Evolutionary conservation across 2,329 filamentous ascomycete genomes (phyloP).

Genomic region (Hypoxylon sp.): DNA sequence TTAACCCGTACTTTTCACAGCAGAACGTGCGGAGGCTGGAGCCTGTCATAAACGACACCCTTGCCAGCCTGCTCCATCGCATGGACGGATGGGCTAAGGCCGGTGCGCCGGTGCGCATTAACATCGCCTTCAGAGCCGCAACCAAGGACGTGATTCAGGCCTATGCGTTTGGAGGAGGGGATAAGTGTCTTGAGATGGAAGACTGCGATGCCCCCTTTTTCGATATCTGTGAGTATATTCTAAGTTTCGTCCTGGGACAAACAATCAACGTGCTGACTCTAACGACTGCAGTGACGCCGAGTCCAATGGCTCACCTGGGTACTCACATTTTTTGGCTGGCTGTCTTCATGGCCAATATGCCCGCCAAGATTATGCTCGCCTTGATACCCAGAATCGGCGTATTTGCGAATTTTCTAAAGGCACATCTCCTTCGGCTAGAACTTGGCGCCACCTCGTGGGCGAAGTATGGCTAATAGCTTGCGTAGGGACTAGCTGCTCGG

Average conservation of each 20-base stretch:
- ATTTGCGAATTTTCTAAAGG: conserved; percentile 29
- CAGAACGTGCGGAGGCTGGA: conserved; percentile 37
- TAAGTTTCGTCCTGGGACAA: not conserved
- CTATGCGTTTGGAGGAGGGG: conserved; percentile 37
- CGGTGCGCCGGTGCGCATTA: conserved; percentile 26
- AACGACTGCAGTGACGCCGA: conserved; percentile 17
- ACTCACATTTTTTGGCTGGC: conserved; percentile 38
- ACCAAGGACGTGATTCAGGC: conserved; percentile 38
- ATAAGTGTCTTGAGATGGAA: conserved; percentile 42
- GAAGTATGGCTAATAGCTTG: not conserved
- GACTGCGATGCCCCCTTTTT: conserved; percentile 44
- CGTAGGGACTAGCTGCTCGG: conserved; percentile 21
- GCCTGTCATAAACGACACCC: conserved; percentile 35
- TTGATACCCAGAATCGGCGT: conserved; percentile 31
- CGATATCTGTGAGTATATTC: conserved; percentile 22
- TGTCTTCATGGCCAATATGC: conserved; percentile 29
- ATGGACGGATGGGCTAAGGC: conserved; percentile 36
- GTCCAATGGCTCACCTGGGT: conserved; percentile 31
- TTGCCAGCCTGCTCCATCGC: conserved; percentile 32
- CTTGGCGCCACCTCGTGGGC: not conserved
- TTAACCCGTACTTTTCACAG: conserved; percentile 41
- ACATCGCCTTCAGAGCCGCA: conserved; percentile 31
- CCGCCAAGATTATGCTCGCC: conserved; percentile 32
- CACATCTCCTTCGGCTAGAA: conserved; percentile 1
- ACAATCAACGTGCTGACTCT: conserved; percentile 2